Percentiles rank a stretch among this genome's conserved stretches.
phyloP scores from a whole-genome alignment of 768 basidiomycete genomes.

The Lanmaoa pseudosensibilis region DNA sequence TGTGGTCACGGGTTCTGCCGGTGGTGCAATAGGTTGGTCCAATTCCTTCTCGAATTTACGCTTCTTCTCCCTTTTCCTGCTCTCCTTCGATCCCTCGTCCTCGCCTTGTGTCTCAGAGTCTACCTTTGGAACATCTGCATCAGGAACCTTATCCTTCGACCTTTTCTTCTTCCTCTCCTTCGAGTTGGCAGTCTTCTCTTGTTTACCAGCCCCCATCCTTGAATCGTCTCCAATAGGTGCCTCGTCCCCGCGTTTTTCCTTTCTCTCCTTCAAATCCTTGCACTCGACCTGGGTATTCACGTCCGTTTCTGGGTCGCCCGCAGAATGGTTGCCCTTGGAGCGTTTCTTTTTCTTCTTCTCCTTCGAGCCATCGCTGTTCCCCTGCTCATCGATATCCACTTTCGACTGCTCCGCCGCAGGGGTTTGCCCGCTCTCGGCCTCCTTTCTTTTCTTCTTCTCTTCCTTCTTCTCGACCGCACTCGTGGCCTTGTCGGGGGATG shows the following conservation, averaged over 20 bases:
- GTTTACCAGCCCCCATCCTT: not conserved
- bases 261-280: conserved; percentile 5
- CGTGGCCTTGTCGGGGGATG: not conserved
- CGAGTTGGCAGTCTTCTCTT: not conserved
- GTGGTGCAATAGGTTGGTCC: conserved; percentile 20
- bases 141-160: conserved; percentile 7
- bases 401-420: not conserved
- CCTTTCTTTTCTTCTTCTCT: conserved; percentile 18
- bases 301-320: not conserved
- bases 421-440: not conserved
- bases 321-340: conserved; percentile 10
- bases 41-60: conserved; percentile 13
- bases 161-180: conserved; percentile 19
- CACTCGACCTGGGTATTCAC: not conserved
- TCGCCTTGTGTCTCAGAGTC: not conserved
- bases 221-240: not conserved
- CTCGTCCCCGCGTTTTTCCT: conserved; percentile 1
- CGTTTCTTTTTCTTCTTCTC: conserved; percentile 23
- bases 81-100: conserved; percentile 1
- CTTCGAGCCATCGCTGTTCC: conserved; percentile 1
- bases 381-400: not conserved
- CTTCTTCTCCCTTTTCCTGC: conserved; percentile 19
- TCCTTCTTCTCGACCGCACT: conserved; percentile 7
- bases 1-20: conserved; percentile 10
- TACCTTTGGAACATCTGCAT: not conserved